Conservation (phyloP, 371 early-diverging fungal genomes). For the Umbelopsis sp. region DNA sequence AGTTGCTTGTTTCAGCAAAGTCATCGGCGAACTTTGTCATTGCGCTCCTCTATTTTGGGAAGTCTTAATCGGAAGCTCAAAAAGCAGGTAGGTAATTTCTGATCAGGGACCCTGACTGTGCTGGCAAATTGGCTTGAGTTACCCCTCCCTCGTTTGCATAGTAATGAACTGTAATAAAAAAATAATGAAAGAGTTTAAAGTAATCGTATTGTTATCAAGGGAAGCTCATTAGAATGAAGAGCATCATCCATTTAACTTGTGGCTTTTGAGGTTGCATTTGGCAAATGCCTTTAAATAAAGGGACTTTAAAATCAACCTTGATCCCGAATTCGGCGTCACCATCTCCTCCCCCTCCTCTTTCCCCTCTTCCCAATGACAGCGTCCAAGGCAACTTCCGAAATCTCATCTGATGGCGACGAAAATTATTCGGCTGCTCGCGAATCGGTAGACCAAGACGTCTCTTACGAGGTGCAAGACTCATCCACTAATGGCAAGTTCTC, state of each 20-base stretch:
- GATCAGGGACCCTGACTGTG: not conserved
- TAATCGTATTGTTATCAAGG: too few species aligned
- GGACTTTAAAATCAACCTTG: not conserved
- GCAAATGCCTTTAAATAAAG: not conserved
- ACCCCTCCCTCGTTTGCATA: too few species aligned
- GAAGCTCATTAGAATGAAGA: not conserved
- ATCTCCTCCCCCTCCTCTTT: not conserved
- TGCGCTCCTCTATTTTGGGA: too few species aligned
- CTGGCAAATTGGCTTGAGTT: too few species aligned
- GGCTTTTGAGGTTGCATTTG: not conserved
- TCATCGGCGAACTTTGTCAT: too few species aligned
- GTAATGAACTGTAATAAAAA: too few species aligned
- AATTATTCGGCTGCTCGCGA: slow-evolving; percentile 3
- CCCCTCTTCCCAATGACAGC: slow-evolving; percentile 16
- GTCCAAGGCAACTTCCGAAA: slow-evolving; percentile 1
- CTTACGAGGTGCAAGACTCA: not conserved
- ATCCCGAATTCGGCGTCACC: slow-evolving; percentile 1
- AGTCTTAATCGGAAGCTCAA: not conserved
- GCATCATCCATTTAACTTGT: not conserved
- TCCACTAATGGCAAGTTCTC: not conserved
- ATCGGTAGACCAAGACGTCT: not conserved
- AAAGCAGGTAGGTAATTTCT: not conserved
- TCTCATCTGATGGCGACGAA: slow-evolving; percentile 15
- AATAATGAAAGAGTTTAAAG: too few species aligned
- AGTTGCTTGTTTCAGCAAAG: too few species aligned